Percentiles rank a stretch among this genome's conserved stretches.
These are phyloP conservation scores for Antitrichia curtipendula DNA, from an alignment of 225 moss, liverwort and hornwort species.

Conservation along the genomic window DNA sequence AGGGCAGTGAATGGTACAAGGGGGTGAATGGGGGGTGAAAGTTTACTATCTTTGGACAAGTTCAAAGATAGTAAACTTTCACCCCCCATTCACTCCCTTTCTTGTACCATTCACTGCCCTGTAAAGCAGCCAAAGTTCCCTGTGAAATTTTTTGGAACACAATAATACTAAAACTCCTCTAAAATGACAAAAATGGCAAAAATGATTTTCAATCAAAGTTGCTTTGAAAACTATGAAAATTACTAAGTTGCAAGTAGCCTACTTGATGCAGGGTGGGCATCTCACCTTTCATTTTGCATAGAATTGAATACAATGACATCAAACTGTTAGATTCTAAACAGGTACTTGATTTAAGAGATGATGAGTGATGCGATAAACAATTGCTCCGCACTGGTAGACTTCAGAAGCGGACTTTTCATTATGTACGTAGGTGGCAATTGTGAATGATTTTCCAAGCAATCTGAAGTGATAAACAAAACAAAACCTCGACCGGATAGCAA, in stretches of 20 bases:
- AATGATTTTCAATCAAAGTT: not conserved
- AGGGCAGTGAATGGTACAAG: too few species aligned
- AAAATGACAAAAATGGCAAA: not conserved
- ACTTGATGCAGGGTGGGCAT: not conserved
- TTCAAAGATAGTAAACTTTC: too few species aligned
- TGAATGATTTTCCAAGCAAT: not conserved
- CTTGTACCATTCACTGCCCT: too few species aligned
- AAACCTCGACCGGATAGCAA: too few species aligned
- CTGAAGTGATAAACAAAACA: not conserved
- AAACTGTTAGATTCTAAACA: not conserved
- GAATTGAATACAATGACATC: not conserved
- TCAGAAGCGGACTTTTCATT: not conserved
- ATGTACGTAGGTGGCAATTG: too few species aligned
- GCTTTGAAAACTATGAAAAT: not conserved
- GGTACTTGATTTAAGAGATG: not conserved
- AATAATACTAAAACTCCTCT: too few species aligned
- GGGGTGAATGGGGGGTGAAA: too few species aligned
- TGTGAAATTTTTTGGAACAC: not conserved
- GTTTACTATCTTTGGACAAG: too few species aligned
- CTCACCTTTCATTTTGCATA: not conserved
- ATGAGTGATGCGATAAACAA: not conserved
- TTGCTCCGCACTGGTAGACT: not conserved
- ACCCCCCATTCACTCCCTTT: too few species aligned
- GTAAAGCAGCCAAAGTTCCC: too few species aligned
- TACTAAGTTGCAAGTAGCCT: not conserved